A percentile compares a stretch with the other conserved stretches of the same genome.
Conservation (phyloP, 768 basidiomycete genomes). For the Termitomyces sp. region DNA sequence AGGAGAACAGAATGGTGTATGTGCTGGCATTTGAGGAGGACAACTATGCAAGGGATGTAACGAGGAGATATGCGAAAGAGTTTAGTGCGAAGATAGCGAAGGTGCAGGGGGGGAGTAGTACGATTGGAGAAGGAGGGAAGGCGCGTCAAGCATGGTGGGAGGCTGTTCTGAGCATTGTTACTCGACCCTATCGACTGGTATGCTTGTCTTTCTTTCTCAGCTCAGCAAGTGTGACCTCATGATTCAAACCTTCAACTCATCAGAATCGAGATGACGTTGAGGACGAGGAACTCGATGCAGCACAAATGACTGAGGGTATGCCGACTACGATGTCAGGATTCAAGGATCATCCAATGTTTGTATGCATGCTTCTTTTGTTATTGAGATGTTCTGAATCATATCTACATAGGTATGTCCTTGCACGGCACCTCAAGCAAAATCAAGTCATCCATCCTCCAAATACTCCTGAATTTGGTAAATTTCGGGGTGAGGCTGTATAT, state of each 20-base stretch:
- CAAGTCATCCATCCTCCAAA: conserved; percentile 71
- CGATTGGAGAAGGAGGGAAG: conserved; percentile 41
- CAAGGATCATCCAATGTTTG: conserved; percentile 91
- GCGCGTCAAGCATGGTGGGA: conserved; percentile 86
- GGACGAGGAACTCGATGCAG: conserved; percentile 77
- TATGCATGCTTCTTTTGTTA: conserved; percentile 6
- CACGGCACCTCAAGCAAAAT: conserved; percentile 82
- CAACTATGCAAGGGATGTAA: conserved; percentile 87
- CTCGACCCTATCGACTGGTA: conserved; percentile 80
- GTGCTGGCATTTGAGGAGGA: conserved; percentile 95
- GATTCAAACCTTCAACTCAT: conserved; percentile 2
- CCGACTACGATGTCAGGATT: conserved; percentile 86
- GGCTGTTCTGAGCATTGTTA: conserved; percentile 52
- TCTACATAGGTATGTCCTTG: conserved; percentile 64
- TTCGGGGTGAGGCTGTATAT: conserved; percentile 91
- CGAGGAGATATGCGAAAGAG: conserved; percentile 78
- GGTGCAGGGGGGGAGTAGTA: conserved; percentile 54
- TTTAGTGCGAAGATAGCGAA: conserved; percentile 80
- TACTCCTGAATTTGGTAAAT: conserved; percentile 78
- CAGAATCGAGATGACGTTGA: conserved; percentile 92
- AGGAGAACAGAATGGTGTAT: conserved; percentile 86
- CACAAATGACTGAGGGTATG: conserved; percentile 87
- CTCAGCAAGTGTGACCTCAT: neutral
- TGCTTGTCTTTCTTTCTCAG: conserved; percentile 19
- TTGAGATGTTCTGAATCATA: neutral